Evolutionary conservation across 164 flowering plant species (phyloP), one percentile per base, ranked within the genome.

Genomic region (Vitis cinerea): DNA sequence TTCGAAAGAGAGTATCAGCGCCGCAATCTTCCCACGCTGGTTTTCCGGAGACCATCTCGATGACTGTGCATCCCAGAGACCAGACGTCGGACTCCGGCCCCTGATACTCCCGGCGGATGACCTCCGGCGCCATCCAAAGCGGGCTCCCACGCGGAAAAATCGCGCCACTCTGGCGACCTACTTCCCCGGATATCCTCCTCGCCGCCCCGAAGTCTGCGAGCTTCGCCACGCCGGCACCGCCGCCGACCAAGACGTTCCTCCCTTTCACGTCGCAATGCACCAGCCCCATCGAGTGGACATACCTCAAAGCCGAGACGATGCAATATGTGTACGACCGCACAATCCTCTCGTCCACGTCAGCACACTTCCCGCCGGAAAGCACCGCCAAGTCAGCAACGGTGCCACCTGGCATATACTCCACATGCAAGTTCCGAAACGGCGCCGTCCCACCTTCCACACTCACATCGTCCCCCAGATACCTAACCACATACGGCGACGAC

Each of bases 121-220:
- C 91, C 78, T 91, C 97, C 70, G 98, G 98, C 31, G 98, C 96
- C 98, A 92, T 92, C 94, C 94, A 90, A 17, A 88, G 76, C 2
- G 96, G 96, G n/a, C 90, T 90, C 16, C 98, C 98, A 8, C 86
- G 80, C 3, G 87, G 80, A 64, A 31, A 4, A 2, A 70, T 65
- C 70, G 31, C 19, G 0, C 13, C 23, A 13, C 55, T 13, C 51
- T 65, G 2, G 12, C 16, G 9, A 10, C 37, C 5, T 50, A 3
- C 8, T 1, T 48, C 55, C 48, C 59, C 67, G 48, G 66, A 11
- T n/a, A 74, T 2, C 47, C 55, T 54, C 53, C 57, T 65, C 30
- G 91, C 90, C 5, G 94, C 81, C 0, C 98, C 98, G 61, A 93
- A 90, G 70, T 93, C 98, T 11, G 90, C 92, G 7, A 93, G 88